Evolutionary conservation across 352 stramenopile species (phyloP).

Genomic region (Nothophytophthora sp.): DNA sequence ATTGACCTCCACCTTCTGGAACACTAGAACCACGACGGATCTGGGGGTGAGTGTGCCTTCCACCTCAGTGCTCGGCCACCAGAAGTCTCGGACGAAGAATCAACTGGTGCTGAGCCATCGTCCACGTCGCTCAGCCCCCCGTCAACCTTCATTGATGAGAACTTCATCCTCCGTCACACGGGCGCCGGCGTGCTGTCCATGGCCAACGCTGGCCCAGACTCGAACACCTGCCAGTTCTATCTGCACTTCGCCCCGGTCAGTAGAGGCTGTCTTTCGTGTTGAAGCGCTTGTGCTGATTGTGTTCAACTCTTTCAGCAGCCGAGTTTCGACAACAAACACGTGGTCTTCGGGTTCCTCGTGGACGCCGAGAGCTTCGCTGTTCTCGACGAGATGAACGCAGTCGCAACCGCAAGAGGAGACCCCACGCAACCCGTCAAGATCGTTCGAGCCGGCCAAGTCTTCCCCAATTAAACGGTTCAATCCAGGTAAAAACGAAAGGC

Average conservation of each 20-base stretch:
- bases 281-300: neutral
- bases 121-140: constrained; percentile 12
- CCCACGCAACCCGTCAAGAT: constrained; percentile 53
- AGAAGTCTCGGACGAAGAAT: constrained; percentile 7
- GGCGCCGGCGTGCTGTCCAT: constrained; percentile 91
- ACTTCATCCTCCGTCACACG: constrained; percentile 92
- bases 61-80: constrained; percentile 10
- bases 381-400: constrained; percentile 45
- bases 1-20: constrained; percentile 3
- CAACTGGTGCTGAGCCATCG: neutral
- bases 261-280: neutral
- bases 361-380: constrained; percentile 47
- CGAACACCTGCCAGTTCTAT: constrained; percentile 97
- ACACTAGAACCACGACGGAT: constrained; percentile 72
- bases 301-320: constrained; percentile 24
- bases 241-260: constrained; percentile 71
- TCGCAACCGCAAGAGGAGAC: constrained; percentile 53
- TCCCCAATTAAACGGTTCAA: constrained; percentile 28
- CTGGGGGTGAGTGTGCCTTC: constrained; percentile 89
- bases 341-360: constrained; percentile 75
- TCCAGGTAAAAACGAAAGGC: too few relatives aligned
- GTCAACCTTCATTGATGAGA: constrained; percentile 91
- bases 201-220: constrained; percentile 94
- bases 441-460: constrained; percentile 44
- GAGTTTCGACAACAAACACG: constrained; percentile 76